phyloP scores from a whole-genome alignment of 202 grass and related monocot species.

The Zizania palustris region DNA sequence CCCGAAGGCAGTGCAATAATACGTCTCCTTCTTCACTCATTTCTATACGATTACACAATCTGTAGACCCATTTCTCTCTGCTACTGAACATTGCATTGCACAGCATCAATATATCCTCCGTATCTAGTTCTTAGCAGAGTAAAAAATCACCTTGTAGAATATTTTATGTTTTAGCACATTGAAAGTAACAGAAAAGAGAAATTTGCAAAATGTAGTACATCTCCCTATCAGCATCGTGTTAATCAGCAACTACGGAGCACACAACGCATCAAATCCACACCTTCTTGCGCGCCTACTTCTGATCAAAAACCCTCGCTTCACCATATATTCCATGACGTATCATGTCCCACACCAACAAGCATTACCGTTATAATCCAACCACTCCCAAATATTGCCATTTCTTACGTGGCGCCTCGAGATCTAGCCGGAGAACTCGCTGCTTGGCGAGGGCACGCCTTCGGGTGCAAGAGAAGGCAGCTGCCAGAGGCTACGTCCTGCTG shows the following conservation, averaged over 20 bases:
- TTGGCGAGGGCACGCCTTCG: background rate
- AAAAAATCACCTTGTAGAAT: background rate
- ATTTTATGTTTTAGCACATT: background rate
- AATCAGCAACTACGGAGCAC: background rate
- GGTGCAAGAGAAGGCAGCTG: background rate
- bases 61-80: background rate
- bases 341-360: background rate
- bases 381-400: background rate
- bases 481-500: background rate
- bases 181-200: background rate
- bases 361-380: background rate
- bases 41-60: background rate
- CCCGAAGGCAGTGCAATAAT: background rate
- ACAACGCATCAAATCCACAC: background rate
- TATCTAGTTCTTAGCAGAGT: background rate
- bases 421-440: background rate
- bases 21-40: background rate
- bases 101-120: background rate
- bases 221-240: background rate
- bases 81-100: background rate
- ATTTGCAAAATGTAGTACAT: background rate
- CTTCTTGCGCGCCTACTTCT: background rate
- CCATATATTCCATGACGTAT: background rate
- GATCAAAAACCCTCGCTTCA: background rate
- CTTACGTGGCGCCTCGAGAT: constrained; percentile 20